Evolutionary conservation across 768 basidiomycete species (phyloP), one percentile per base, ranked within the genome.

Genomic region (Dentipellis fragilis): DNA sequence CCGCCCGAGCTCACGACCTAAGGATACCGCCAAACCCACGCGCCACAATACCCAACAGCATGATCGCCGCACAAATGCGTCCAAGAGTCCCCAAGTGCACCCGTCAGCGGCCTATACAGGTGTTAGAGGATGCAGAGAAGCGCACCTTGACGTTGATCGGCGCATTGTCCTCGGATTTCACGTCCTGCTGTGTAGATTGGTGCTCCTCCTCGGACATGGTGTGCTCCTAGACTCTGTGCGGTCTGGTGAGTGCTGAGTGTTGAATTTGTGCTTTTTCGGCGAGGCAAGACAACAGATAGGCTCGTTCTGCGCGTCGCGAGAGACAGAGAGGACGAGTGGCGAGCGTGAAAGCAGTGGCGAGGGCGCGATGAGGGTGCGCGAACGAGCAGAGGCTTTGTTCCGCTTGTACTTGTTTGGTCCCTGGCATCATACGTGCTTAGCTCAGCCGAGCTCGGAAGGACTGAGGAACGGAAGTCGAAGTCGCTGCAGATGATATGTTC

Each of bases 131-230:
- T 6, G 35, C 37, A 34, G 17, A 16, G 14, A 54, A 36, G 63
- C 77, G 50, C 58, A 87, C 88, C 80, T 87, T 89, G 69, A 90
- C 81, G 65, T 88, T 89, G 66, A 90, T 89, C 36, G 87, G 79
- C 12, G 78, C 72, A 61, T 81, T 80, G 9, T 83, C 80, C 67
- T 81, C 84, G 21, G 68, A 35, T 68, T 87, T 85, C 17, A 77
- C 75, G 6, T 71, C 66, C 51, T 77, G 72, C 49, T 62, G 62
- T 21, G 62, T 58, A 39, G 51, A 45, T 45, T 45, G 61, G 42
- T 71, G 72, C 45, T 73, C 72, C 21, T 75, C 72, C 61, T 84
- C 82, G 65, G 83, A 79, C 83, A 85, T 85, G 54, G 35, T 49
- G 42, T 45, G 11, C 42, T 45, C 16, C 42, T 45, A 17, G n/a